These are phyloP conservation scores for Debaryomyces maramus DNA, from an alignment of 805 yeast genomes.

Conservation along the genomic window DNA sequence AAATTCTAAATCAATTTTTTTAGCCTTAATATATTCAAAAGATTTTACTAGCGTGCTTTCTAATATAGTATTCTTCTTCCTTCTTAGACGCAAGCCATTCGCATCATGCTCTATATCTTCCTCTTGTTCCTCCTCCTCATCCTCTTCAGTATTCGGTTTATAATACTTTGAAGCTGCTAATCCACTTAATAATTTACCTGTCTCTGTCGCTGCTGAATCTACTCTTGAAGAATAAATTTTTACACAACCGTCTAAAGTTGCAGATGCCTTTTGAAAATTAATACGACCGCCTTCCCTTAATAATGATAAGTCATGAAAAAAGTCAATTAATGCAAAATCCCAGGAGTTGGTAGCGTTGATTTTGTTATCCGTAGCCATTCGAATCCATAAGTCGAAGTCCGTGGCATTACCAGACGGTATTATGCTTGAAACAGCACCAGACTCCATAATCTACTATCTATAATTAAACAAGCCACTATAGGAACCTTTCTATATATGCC, in stretches of 20 bases:
- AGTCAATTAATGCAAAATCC: constrained; percentile 52
- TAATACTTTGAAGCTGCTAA: constrained; percentile 45
- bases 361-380: constrained; percentile 47
- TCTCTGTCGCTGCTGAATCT: constrained; percentile 88
- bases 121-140: constrained; percentile 24
- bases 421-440: neutral
- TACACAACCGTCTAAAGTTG: constrained; percentile 92
- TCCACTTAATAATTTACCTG: constrained; percentile 80
- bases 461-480: no score
- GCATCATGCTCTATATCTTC: constrained; percentile 14
- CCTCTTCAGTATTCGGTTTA: constrained; percentile 19
- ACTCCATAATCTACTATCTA: neutral
- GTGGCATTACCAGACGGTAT: constrained; percentile 3
- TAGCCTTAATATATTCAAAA: constrained; percentile 53
- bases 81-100: constrained; percentile 4
- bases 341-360: constrained; percentile 50
- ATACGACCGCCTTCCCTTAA: constrained; percentile 51
- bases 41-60: constrained; percentile 41
- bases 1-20: constrained; percentile 62
- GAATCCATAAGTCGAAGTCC: constrained; percentile 49
- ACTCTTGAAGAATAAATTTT: constrained; percentile 89
- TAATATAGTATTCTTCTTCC: neutral
- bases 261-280: constrained; percentile 87
- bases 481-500: no score
- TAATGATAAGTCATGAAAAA: constrained; percentile 51